These are phyloP conservation scores for Volvox carteri DNA, from an alignment of 163 green algal genomes.

Conservation along the genomic window DNA sequence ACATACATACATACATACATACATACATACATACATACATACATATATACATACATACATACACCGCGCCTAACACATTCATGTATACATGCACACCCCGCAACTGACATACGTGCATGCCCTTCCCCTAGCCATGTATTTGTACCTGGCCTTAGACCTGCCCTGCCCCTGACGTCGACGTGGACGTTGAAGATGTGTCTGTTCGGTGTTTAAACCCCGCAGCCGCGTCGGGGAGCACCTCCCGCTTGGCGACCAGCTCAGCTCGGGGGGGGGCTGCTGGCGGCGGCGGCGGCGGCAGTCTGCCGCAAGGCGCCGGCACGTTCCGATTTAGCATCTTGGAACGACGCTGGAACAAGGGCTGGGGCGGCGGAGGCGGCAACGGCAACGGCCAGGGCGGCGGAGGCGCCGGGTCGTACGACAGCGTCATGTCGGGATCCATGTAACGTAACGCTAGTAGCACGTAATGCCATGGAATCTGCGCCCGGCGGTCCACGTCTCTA, in stretches of 20 bases:
- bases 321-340: slow-evolving; percentile 54
- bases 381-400: not conserved
- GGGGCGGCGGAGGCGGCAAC: slow-evolving; percentile 6
- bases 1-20: no score
- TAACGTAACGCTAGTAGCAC: not conserved
- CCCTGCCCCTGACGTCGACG: no score
- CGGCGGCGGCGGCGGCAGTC: not conserved
- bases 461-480: not conserved
- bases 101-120: no score
- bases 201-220: no score
- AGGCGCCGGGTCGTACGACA: slow-evolving; percentile 30
- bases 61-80: no score
- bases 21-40: no score
- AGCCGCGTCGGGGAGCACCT: no score
- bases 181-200: no score
- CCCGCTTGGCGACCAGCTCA: not conserved
- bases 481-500: not conserved
- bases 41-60: no score
- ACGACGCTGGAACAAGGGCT: slow-evolving; percentile 48
- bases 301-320: not conserved
- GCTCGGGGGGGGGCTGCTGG: not conserved
- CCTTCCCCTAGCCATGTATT: no score
- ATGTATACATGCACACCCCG: no score
- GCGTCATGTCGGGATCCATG: slow-evolving; percentile 17
- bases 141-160: no score